These are phyloP conservation scores for Sergeia podlipaevii DNA, from an alignment of 208 protist genomes.

Conservation along the genomic window DNA sequence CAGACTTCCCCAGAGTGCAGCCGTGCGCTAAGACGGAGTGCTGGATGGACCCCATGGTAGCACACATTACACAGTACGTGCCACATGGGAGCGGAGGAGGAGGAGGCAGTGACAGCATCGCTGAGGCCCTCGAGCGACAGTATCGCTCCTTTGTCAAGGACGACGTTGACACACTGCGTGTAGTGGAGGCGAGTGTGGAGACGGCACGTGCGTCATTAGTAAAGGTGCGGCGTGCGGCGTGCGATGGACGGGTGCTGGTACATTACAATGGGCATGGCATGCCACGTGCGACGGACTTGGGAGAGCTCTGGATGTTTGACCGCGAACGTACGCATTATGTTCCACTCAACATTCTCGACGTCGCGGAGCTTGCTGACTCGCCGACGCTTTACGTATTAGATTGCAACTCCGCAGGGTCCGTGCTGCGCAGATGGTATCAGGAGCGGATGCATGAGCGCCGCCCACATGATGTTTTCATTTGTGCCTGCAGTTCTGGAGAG, in stretches of 20 bases:
- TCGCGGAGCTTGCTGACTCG: slow-evolving; percentile 89
- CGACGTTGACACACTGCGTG: slow-evolving; percentile 37
- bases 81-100: slow-evolving; percentile 16
- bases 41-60: slow-evolving; percentile 93
- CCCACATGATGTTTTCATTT: slow-evolving; percentile 94
- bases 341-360: slow-evolving; percentile 96
- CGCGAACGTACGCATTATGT: slow-evolving; percentile 97
- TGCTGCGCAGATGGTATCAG: slow-evolving; percentile 83
- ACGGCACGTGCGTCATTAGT: slow-evolving; percentile 88
- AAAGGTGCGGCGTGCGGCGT: slow-evolving; percentile 58
- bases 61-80: slow-evolving; percentile 47
- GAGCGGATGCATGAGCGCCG: slow-evolving; percentile 55
- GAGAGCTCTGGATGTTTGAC: slow-evolving; percentile 99
- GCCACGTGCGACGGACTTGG: slow-evolving; percentile 94
- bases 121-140: slow-evolving; percentile 86
- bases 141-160: slow-evolving; percentile 85
- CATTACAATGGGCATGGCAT: slow-evolving; percentile 99
- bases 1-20: slow-evolving; percentile 94
- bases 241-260: slow-evolving; percentile 94
- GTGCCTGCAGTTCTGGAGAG: slow-evolving; percentile 93
- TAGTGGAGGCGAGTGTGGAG: slow-evolving; percentile 94
- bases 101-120: slow-evolving; percentile 88
- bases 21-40: slow-evolving; percentile 96
- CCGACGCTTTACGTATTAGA: slow-evolving; percentile 98
- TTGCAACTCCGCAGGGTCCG: slow-evolving; percentile 92